Evolutionary conservation across 768 basidiomycete genomes (phyloP), one percentile per base, ranked within the genome.

Genomic region (Leccinum variicolor): DNA sequence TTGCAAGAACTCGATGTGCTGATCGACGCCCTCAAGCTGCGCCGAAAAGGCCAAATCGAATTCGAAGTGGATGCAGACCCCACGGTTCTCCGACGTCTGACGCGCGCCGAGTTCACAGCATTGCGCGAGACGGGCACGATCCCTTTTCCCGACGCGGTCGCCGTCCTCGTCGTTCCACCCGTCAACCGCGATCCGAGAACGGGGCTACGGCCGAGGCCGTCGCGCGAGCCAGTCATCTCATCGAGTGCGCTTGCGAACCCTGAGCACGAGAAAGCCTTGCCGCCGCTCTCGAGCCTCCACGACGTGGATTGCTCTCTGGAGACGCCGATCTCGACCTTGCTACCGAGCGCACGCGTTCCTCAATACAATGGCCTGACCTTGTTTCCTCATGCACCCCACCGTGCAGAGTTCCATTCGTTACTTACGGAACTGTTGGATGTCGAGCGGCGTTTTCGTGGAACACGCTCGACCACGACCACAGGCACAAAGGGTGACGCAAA

Each of bases 1-100:
- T 73, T 93, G 2, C 90, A 92, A 68, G 92, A 93, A 64, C 72
- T 93, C 6, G 79, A 85, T 39, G 69, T 91, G 6, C 70, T 92
- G 43, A 75, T 73, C 1, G 78, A 58, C n/a, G 15, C 43, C 11
- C 57, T 69, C 19, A 59, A 58, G 56, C 49, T 10, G n/a, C 56
- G 34, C 23, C 54, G 39, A 13, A 6, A 41, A 15, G 2, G 48
- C 4, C 54, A 23, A 52, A 23, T 39, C 19, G n/a, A 46, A 13
- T 50, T 61, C 14, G 29, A 61, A 45, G 33, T 36, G 8, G 61
- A 60, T n/a, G 43, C 56, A 53, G 59, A 75, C 64, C 48, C 68
- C 62, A 73, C 78, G 21, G 61, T 87, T 50, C 71, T 93, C 31
- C 80, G 89, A 39, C 80, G 86, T 52, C 77, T 93, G 13, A 86